Percentiles rank a stretch among this genome's conserved stretches.
phyloP scores from a whole-genome alignment of 805 yeast species.

The Myxozyma mucilagina region DNA sequence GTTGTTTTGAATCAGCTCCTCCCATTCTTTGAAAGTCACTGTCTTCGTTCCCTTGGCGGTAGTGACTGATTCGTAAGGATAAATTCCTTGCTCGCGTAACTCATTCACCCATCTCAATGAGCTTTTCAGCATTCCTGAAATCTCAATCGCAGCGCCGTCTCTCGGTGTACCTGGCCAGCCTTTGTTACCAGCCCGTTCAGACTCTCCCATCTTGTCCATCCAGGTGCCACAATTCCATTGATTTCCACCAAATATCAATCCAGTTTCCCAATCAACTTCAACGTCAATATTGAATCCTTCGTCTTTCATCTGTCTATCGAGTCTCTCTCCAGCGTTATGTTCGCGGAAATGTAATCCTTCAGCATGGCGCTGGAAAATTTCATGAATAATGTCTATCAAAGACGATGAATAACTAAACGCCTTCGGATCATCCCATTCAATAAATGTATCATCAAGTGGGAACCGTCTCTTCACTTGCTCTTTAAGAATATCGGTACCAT shows the following conservation, averaged over 20 bases:
- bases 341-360: constrained; percentile 83
- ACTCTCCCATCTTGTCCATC: constrained; percentile 99
- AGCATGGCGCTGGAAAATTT: constrained; percentile 85
- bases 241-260: constrained; percentile 86
- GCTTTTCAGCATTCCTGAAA: constrained; percentile 85
- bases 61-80: constrained; percentile 56
- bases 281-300: constrained; percentile 88
- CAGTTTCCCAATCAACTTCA: constrained; percentile 83
- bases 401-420: constrained; percentile 75
- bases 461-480: constrained; percentile 78
- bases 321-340: constrained; percentile 87
- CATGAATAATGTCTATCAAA: constrained; percentile 76
- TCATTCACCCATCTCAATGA: constrained; percentile 74
- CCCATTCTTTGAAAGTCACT: constrained; percentile 70
- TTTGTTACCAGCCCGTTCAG: constrained; percentile 72
- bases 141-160: constrained; percentile 94
- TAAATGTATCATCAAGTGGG: constrained; percentile 82
- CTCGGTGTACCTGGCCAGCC: constrained; percentile 98
- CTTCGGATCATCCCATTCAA: constrained; percentile 63
- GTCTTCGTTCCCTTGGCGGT: constrained; percentile 55
- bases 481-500: constrained; percentile 65
- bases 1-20: constrained; percentile 61
- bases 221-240: constrained; percentile 96
- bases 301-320: constrained; percentile 89
- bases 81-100: constrained; percentile 55